phyloP scores from a whole-genome alignment of 306 rosid species.

The Prunus padus region DNA sequence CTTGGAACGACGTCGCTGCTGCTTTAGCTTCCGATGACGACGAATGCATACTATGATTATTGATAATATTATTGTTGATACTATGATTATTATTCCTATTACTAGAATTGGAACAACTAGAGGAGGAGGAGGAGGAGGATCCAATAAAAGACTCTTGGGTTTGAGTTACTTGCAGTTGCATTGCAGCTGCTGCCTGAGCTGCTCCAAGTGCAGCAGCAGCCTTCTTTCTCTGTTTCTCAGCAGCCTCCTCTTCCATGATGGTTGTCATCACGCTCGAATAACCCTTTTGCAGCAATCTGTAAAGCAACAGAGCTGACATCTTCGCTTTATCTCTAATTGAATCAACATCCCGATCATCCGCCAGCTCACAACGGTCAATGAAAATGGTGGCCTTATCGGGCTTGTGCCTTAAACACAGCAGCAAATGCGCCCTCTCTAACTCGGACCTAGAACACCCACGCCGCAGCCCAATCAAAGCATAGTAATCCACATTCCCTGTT shows the following conservation, averaged over 20 bases:
- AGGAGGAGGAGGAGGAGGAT: neutral
- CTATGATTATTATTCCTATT: neutral
- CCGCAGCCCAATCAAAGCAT: constrained; percentile 70
- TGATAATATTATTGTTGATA: neutral
- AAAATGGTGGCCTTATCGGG: constrained; percentile 73
- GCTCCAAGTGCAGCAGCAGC: constrained; percentile 51
- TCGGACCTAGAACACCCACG: constrained; percentile 91
- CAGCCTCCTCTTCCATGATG: constrained; percentile 70
- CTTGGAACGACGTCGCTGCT: constrained; percentile 48
- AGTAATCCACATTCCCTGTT: constrained; percentile 66
- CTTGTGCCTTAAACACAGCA: constrained; percentile 74
- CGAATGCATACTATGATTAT: neutral
- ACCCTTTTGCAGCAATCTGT: constrained; percentile 87
- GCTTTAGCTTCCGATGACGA: constrained; percentile 29
- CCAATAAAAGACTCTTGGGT: constrained; percentile 34
- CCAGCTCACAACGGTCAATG: constrained; percentile 76
- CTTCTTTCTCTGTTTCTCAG: constrained; percentile 67
- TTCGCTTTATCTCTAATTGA: constrained; percentile 71
- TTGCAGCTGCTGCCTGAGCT: constrained; percentile 29
- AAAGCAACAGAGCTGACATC: constrained; percentile 72
- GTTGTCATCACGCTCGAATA: constrained; percentile 57
- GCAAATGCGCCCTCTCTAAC: constrained; percentile 71
- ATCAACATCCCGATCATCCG: constrained; percentile 67
- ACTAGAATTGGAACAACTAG: constrained; percentile 12
- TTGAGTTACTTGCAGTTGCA: constrained; percentile 35